Percentiles rank a stretch among this genome's conserved stretches.
phyloP scores from a whole-genome alignment of 169 alveolate genomes.

The Eimeria tenella region DNA sequence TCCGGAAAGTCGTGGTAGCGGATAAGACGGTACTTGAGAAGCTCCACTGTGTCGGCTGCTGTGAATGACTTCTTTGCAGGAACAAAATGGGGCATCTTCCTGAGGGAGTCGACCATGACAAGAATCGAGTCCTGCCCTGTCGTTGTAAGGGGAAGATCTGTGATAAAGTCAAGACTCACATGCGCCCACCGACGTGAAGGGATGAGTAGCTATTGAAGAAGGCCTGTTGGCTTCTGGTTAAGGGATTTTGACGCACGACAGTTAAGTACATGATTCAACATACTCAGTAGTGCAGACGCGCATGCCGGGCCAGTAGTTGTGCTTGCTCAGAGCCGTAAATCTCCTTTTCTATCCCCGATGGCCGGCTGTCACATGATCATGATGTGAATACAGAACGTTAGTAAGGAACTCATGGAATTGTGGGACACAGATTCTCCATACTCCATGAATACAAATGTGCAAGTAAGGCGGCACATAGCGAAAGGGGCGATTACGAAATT shows the following conservation, averaged over 20 bases:
- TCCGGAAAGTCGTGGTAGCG: background rate
- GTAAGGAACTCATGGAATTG: too few relatives aligned
- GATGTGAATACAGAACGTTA: background rate
- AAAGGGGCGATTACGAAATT: background rate
- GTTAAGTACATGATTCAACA: background rate
- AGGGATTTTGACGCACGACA: background rate
- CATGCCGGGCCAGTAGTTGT: background rate
- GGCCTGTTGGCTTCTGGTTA: background rate
- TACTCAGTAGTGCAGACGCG: background rate
- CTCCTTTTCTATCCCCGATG: background rate
- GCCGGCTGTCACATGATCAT: background rate
- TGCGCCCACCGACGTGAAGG: background rate
- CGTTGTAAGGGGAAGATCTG: background rate
- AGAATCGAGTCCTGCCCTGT: background rate
- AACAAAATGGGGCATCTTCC: background rate
- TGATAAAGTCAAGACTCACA: background rate
- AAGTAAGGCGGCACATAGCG: background rate
- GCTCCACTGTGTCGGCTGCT: background rate
- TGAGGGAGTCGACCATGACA: background rate
- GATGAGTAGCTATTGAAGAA: background rate
- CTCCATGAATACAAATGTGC: conserved; percentile 3
- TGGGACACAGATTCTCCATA: background rate
- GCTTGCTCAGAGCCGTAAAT: background rate
- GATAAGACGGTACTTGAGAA: background rate
- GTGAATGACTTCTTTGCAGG: background rate